Conservation (phyloP, 805 yeast genomes). For the Saccharomycopsis guyanensis region DNA sequence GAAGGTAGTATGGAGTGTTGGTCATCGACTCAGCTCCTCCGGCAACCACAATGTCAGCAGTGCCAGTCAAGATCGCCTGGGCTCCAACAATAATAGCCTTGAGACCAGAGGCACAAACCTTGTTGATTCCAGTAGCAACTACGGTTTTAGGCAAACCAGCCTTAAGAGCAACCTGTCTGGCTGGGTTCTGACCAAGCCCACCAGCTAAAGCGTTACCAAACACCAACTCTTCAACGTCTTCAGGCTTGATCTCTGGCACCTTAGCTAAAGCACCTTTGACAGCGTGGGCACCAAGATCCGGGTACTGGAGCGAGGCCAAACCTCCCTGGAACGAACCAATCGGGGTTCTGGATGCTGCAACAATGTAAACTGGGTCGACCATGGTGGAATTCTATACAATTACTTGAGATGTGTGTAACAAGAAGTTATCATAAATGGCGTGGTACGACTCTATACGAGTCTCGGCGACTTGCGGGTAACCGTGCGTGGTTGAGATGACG, state of each 20-base stretch:
- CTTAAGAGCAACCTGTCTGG: conserved; percentile 91
- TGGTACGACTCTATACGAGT: too few relatives aligned
- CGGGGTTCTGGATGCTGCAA: conserved; percentile 89
- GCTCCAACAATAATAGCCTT: conserved; percentile 87
- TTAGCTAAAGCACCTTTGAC: conserved; percentile 81
- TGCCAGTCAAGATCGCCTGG: conserved; percentile 79
- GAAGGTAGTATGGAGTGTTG: conserved; percentile 87
- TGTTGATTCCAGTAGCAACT: conserved; percentile 86
- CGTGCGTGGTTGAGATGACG: too few relatives aligned
- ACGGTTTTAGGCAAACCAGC: conserved; percentile 81
- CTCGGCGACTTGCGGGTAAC: too few relatives aligned
- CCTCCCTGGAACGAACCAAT: conserved; percentile 90
- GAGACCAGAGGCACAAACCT: conserved; percentile 96
- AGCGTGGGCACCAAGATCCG: conserved; percentile 88
- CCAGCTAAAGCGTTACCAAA: conserved; percentile 93
- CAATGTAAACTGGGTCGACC: conserved; percentile 65
- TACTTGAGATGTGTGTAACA: too few relatives aligned
- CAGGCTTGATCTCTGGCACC: conserved; percentile 72
- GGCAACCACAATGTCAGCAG: conserved; percentile 86
- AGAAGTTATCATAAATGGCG: too few relatives aligned
- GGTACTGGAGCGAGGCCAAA: conserved; percentile 63
- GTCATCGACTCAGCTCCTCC: conserved; percentile 99
- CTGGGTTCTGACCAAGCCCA: conserved; percentile 94
- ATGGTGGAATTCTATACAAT: background rate
- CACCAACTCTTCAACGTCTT: conserved; percentile 78